Evolutionary conservation across 192 early-diverging fungal genomes (phyloP).

Genomic region (Backusella liffmaniae): DNA sequence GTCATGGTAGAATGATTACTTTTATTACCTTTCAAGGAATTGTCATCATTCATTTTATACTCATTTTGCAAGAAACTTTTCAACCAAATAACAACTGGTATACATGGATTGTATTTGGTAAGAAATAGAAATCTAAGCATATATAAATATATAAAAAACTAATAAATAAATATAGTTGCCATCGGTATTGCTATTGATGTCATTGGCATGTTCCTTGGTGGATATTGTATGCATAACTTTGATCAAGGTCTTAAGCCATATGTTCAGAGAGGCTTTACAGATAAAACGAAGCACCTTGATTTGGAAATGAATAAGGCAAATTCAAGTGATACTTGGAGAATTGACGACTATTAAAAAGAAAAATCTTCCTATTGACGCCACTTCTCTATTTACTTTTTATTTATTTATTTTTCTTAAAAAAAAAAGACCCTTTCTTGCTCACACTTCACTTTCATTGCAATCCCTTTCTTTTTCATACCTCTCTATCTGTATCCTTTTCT

Average conservation of each 20-base stretch:
- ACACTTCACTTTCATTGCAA: background rate
- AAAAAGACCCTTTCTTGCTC: background rate
- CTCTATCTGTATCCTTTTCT: background rate
- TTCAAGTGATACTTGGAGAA: constrained; percentile 26
- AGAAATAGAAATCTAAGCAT: background rate
- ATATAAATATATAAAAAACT: background rate
- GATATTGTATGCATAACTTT: constrained; percentile 36
- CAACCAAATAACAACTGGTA: constrained; percentile 37
- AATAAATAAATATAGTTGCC: constrained; percentile 7
- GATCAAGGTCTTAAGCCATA: constrained; percentile 36
- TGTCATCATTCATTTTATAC: constrained; percentile 29
- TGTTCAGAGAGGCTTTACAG: constrained; percentile 29
- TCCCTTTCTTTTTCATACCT: background rate
- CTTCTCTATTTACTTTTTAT: background rate
- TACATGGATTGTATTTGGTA: constrained; percentile 38
- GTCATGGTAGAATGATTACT: constrained; percentile 23
- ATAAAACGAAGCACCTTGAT: constrained; percentile 14
- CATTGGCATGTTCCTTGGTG: constrained; percentile 13
- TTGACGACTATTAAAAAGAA: constrained; percentile 27
- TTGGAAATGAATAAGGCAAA: constrained; percentile 19
- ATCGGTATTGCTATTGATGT: constrained; percentile 21
- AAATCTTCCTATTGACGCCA: too few relatives aligned
- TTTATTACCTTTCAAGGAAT: constrained; percentile 33
- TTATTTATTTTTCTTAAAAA: background rate
- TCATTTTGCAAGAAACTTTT: constrained; percentile 31